phyloP scores from a whole-genome alignment of 169 alveolate genomes.

The Eimeria brunetti region DNA sequence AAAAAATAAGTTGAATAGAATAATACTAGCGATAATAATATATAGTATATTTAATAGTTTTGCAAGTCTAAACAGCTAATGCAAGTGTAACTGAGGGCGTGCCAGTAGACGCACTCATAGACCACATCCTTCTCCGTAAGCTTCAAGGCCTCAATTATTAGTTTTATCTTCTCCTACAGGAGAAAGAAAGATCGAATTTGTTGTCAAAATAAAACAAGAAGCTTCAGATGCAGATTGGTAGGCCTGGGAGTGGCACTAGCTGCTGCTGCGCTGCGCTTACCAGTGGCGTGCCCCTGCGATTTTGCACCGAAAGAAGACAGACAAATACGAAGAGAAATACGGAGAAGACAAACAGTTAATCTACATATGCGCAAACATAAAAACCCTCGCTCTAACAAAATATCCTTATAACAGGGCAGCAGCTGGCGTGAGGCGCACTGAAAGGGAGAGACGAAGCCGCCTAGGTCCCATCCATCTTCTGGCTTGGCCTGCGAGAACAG shows the following conservation, averaged over 20 bases:
- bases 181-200: neutral
- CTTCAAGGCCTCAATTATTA: neutral
- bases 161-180: conserved; percentile 36
- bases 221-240: neutral
- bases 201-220: neutral
- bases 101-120: conserved; percentile 51
- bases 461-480: conserved; percentile 57
- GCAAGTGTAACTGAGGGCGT: neutral
- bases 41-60: neutral
- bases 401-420: neutral
- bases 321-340: too few relatives aligned
- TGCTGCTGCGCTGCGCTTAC: conserved; percentile 3
- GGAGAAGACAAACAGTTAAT: neutral
- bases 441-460: conserved; percentile 70
- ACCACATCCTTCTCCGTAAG: conserved; percentile 67
- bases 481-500: neutral
- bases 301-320: neutral
- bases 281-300: conserved; percentile 51
- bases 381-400: neutral
- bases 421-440: neutral
- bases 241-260: neutral
- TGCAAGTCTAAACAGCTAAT: neutral
- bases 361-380: too few relatives aligned
- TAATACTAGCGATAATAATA: neutral
- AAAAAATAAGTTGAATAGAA: neutral